Evolutionary conservation across 805 yeast species (phyloP).

Genomic region (Saccharomycopsis oosterbeekiorum): DNA sequence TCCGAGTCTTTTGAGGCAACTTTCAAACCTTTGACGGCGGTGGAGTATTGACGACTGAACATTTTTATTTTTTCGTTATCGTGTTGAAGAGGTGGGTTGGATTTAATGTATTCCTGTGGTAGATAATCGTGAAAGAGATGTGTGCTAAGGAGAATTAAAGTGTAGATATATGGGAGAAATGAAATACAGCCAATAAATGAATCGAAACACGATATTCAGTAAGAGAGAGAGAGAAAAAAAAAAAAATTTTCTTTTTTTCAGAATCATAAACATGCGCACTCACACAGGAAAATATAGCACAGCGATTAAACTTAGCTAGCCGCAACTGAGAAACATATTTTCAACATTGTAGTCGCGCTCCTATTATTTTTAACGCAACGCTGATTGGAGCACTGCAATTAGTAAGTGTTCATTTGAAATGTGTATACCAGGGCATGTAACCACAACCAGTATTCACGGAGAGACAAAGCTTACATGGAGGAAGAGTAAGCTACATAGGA

Average conservation of each 20-base stretch:
- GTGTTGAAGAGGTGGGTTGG: background rate
- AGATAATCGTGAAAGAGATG: background rate
- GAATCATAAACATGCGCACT: background rate
- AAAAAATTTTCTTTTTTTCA: background rate
- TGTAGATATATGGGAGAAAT: background rate
- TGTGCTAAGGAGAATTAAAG: too few relatives aligned
- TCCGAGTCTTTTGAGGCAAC: slow-evolving; percentile 48
- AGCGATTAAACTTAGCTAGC: too few relatives aligned
- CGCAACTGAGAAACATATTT: too few relatives aligned
- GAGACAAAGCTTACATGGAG: too few relatives aligned
- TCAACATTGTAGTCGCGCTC: background rate
- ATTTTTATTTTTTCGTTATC: slow-evolving; percentile 2
- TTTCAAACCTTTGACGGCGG: slow-evolving; percentile 35
- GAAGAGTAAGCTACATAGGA: too few relatives aligned
- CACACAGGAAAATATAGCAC: too few relatives aligned
- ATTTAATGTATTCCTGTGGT: background rate
- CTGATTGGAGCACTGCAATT: background rate
- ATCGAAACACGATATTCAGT: background rate
- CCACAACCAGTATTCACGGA: background rate
- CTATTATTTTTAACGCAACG: background rate
- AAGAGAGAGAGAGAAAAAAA: background rate
- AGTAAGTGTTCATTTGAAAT: background rate
- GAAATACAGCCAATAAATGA: background rate
- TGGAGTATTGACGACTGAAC: slow-evolving; percentile 21
- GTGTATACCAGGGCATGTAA: background rate